A percentile compares a stretch with the other conserved stretches of the same genome.
These are phyloP conservation scores for Paraphaeosphaeria minitans DNA, from an alignment of 2,329 filamentous ascomycete species.

Conservation along the genomic window DNA sequence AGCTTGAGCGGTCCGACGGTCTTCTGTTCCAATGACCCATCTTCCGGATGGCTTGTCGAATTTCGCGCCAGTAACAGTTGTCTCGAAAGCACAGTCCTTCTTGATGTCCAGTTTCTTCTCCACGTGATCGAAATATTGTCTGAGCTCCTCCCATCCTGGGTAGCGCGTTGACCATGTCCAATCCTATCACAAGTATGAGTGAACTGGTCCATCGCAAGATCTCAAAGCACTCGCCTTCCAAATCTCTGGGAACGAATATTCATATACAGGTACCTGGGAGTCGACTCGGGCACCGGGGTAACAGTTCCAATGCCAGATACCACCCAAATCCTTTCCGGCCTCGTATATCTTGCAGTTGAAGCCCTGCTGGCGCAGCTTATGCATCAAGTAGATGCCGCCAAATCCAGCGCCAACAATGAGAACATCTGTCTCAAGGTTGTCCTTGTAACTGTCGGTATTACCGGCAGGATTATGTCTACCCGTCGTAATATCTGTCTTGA, in stretches of 20 bases:
- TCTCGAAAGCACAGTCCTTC: conserved; percentile 64
- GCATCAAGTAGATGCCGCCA: conserved; percentile 49
- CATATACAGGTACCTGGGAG: conserved; percentile 54
- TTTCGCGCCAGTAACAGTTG: conserved; percentile 58
- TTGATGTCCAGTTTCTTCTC: conserved; percentile 61
- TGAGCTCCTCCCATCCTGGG: conserved; percentile 58
- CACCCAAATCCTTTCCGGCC: conserved; percentile 49
- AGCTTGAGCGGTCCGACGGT: conserved; percentile 57
- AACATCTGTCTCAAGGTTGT: conserved; percentile 45
- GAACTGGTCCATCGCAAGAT: neutral
- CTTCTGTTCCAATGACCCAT: conserved; percentile 59
- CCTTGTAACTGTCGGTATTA: conserved; percentile 39
- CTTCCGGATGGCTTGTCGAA: conserved; percentile 56
- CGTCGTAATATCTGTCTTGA: conserved; percentile 40
- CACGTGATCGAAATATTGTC: conserved; percentile 64
- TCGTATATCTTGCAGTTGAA: conserved; percentile 50
- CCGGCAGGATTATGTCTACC: conserved; percentile 25
- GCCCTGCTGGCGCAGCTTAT: conserved; percentile 48
- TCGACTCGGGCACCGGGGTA: conserved; percentile 56
- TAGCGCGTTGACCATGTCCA: conserved; percentile 64
- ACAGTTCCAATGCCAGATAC: conserved; percentile 54
- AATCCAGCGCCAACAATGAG: conserved; percentile 51
- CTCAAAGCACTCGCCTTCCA: conserved; percentile 45
- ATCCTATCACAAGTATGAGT: conserved; percentile 40
- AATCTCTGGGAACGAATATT: conserved; percentile 54